Base-by-base conservation (phyloP, 306 rosid genomes). In the Lotus japonicus region DNA sequence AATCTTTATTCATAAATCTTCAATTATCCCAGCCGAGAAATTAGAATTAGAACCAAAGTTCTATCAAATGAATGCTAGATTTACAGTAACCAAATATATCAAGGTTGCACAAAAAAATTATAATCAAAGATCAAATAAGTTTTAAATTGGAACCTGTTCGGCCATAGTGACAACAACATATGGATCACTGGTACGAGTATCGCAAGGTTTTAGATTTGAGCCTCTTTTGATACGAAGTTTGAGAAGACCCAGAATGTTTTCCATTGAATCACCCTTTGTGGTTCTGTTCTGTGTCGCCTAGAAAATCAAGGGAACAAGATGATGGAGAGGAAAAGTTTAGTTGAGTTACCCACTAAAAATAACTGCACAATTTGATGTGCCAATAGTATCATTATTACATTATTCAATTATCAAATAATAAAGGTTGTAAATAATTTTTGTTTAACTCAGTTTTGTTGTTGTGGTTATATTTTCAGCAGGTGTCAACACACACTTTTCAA, bases 161-260 rank as follows among this genome's bases (percentile, higher is more conserved):
- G 50, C 87, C 83, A 80, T 75, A 75, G 83, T 71, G 67, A 94
- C 23, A 26, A 82, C 16, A 9, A 88, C 90, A 70, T 88, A 90
- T 11, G 99, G 95, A 53, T 94, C 99, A 64, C 99, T 88, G 65
- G 72, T 54, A 18, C 66, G 75, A 14, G 80, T 46, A 65, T 94
- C 99, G 1, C 92, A 80, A 60, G 82, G 31, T 1, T 71, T 77
- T 19, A 94, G 95, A 80, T 90, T 79, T 8, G 72, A 57, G 4
- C 92, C 99, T 76, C 75, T 82, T 68, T 66, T 67, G 2, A 94
- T 77, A 10, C 95, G 89, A 79, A 94, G 59, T 75, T 80, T 79
- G 64, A 94, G 82, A 45, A 88, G 89, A 41, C 98, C 97, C 50
- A 84, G 45, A 48, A 84, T 4, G 58, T 54, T 49, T 8, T 76